Base-by-base conservation (phyloP, 345 rosid species). In the Camelina neglecta region DNA sequence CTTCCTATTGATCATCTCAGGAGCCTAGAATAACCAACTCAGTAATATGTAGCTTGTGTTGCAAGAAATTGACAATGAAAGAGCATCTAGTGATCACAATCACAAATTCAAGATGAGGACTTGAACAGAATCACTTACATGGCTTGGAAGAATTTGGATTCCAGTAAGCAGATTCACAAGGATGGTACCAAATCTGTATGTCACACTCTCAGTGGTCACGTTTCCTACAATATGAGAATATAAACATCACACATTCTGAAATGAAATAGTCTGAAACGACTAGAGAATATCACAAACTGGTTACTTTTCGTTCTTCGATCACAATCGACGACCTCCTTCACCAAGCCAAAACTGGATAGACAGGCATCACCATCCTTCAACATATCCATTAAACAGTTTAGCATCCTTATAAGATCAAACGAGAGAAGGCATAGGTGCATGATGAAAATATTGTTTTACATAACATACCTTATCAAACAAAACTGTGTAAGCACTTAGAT, bases 291-390 rank as follows among this genome's bases (percentile, higher is more conserved):
- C 11, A 26, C 1, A 1, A 76, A 72, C 47, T 38, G 47, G 26
- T 29, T 29, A 29, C 31, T 29, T 29, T 29, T 84, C 82, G 78
- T 81, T 69, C 38, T 87, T 89, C 3, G 53, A 48, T 48, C 9
- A 20, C 4, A 16, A 16, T 15, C 8, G 21, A 48, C 78, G 45
- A 84, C 86, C 73, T 93, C 87, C 65, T 84, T 90, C 87, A 93
- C 84, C 85, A 93, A 84, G 60, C 98, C 96, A 64, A 90, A 93
- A 83, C 95, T 89, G 2, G 98, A 93, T 64, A 93, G 92, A 63
- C 93, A 86, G 21, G 95, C 90, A 80, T 93, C 96, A 41, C 92
- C 95, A 80, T 82, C 83, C 98, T 90, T 87, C 65, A 60, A 54
- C 10, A 39, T 3, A 61, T 69, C 39, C 70, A 69, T 50, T 23